Percentiles rank a stretch among this genome's conserved stretches.
Evolutionary conservation across 2,329 filamentous ascomycete species (phyloP).

Genomic region (Pestalotiopsis sp.): DNA sequence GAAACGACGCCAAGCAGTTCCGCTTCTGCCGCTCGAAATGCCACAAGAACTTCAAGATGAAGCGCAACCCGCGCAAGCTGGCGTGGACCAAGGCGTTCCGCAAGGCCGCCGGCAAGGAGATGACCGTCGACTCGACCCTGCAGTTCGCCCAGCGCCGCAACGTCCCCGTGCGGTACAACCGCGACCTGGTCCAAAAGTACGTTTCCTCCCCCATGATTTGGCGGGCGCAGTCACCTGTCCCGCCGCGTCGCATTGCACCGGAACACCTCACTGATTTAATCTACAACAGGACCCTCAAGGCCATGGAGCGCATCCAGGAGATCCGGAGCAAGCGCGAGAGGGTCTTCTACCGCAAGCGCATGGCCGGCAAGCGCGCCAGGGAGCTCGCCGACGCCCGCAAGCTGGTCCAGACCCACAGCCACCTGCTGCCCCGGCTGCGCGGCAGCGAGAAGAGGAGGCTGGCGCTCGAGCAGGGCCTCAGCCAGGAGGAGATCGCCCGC

Average conservation of each 20-base stretch:
- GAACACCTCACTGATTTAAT: background rate
- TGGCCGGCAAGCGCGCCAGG: conserved; percentile 86
- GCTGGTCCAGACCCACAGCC: conserved; percentile 88
- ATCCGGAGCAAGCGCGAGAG: conserved; percentile 83
- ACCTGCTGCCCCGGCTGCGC: conserved; percentile 78
- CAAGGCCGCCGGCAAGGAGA: conserved; percentile 78
- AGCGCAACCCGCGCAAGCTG: conserved; percentile 94
- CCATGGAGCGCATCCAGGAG: conserved; percentile 89
- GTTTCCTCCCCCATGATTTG: background rate
- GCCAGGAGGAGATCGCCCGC: conserved; percentile 36
- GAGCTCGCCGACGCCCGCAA: conserved; percentile 81
- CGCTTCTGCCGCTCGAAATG: conserved; percentile 56
- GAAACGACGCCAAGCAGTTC: conserved; percentile 40
- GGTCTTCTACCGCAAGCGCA: conserved; percentile 90
- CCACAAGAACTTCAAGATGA: conserved; percentile 60
- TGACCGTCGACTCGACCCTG: conserved; percentile 93
- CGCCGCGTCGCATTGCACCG: background rate
- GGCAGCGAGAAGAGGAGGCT: conserved; percentile 64
- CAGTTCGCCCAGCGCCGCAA: conserved; percentile 87
- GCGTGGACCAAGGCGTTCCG: conserved; percentile 97
- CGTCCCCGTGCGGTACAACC: conserved; percentile 93
- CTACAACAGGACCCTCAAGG: conserved; percentile 71
- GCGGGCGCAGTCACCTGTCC: background rate
- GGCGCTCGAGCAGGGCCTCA: conserved; percentile 40
- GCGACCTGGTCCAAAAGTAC: conserved; percentile 76